These are phyloP conservation scores for Dothideomycetes sp. DNA, from an alignment of 2,329 filamentous ascomycete genomes.

Conservation along the genomic window DNA sequence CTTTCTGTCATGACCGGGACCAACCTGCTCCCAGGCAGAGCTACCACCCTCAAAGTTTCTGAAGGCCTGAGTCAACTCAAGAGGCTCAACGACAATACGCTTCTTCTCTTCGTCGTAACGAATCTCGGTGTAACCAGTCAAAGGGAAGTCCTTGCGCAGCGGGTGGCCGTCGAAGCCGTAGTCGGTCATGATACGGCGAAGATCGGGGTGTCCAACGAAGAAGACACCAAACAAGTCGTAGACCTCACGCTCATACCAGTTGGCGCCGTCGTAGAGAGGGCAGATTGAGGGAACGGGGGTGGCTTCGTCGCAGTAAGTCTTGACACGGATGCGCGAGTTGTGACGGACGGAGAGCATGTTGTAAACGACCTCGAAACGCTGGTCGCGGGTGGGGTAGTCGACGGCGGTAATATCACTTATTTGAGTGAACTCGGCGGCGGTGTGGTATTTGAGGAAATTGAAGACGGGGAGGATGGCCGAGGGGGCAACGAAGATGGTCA, in stretches of 20 bases:
- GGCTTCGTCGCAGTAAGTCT: conserved; percentile 97
- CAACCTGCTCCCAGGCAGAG: conserved; percentile 57
- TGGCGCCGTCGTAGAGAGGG: conserved; percentile 81
- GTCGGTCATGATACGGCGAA: conserved; percentile 97
- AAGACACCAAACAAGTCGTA: conserved; percentile 98
- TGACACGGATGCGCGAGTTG: conserved; percentile 93
- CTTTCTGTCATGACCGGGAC: conserved; percentile 63
- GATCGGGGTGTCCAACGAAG: conserved; percentile 88
- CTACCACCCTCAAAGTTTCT: conserved; percentile 82
- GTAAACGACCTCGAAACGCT: conserved; percentile 97
- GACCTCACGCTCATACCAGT: conserved; percentile 98
- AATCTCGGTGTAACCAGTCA: conserved; percentile 97
- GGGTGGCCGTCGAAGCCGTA: conserved; percentile 99
- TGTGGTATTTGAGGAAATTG: conserved; percentile 94
- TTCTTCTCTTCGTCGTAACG: conserved; percentile 99
- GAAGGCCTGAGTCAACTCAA: conserved; percentile 97
- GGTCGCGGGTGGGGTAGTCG: conserved; percentile 89
- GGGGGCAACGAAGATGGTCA: conserved; percentile 68
- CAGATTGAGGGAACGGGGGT: conserved; percentile 86
- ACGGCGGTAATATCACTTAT: conserved; percentile 86
- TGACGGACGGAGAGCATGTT: conserved; percentile 92
- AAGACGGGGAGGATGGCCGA: conserved; percentile 84
- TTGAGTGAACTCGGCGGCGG: conserved; percentile 91
- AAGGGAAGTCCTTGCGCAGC: conserved; percentile 91
- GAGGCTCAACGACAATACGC: conserved; percentile 92